Conservation (phyloP, 2,329 filamentous ascomycete species). For the Fusarium buharicum region DNA sequence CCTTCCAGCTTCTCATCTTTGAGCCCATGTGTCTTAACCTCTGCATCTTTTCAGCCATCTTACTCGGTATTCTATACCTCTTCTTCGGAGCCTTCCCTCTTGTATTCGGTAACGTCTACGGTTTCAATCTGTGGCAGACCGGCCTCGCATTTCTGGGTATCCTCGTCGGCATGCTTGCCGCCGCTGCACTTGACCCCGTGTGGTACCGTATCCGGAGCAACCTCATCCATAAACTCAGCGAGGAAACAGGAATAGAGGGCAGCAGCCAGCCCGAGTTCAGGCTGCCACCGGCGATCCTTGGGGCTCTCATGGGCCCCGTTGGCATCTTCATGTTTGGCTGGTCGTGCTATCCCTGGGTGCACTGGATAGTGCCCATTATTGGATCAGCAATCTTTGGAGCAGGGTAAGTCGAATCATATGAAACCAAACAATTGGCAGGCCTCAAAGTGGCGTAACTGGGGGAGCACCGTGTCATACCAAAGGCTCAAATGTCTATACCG, state of each 20-base stretch:
- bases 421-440: constrained; percentile 14
- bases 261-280: constrained; percentile 87
- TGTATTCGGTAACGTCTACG: constrained; percentile 79
- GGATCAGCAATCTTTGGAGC: constrained; percentile 76
- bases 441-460: constrained; percentile 7
- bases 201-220: constrained; percentile 70
- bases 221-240: constrained; percentile 65
- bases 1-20: constrained; percentile 80
- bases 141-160: constrained; percentile 83
- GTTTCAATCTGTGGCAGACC: constrained; percentile 80
- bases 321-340: constrained; percentile 91
- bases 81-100: constrained; percentile 91
- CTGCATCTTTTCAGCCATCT: constrained; percentile 82
- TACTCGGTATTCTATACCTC: constrained; percentile 89
- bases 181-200: constrained; percentile 70
- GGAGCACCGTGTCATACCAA: constrained; percentile 3
- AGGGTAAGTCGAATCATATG: constrained; percentile 63
- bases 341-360: constrained; percentile 78
- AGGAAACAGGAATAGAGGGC: constrained; percentile 62
- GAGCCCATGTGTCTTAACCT: constrained; percentile 89
- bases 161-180: constrained; percentile 73
- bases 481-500: not conserved
- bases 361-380: constrained; percentile 81
- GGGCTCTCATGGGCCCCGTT: constrained; percentile 80
- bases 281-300: constrained; percentile 78